Conservation (phyloP, 352 stramenopile genomes). For the Hyaloperonospora arabidopsidis region DNA sequence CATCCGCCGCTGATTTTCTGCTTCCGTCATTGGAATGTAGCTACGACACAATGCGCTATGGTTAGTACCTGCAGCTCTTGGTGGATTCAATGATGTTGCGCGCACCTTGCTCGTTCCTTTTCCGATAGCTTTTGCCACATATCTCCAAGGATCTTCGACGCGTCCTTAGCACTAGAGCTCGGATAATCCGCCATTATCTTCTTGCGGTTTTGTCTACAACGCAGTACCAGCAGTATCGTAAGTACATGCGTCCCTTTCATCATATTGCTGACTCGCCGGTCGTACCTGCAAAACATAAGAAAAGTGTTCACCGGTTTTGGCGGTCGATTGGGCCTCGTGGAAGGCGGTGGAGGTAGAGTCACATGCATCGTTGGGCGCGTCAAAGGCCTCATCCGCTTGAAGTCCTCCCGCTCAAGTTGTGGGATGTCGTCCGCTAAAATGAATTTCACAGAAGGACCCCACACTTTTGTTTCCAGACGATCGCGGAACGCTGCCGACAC, state of each 20-base stretch:
- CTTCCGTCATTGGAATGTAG: conserved; percentile 69
- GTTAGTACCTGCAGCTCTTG: conserved; percentile 5
- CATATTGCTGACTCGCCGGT: neutral
- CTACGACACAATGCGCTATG: conserved; percentile 16
- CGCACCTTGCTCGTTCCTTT: conserved; percentile 57
- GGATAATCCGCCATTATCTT: conserved; percentile 72
- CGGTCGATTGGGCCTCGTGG: conserved; percentile 51
- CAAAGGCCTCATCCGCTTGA: conserved; percentile 67
- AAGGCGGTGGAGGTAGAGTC: conserved; percentile 17
- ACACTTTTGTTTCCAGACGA: conserved; percentile 47
- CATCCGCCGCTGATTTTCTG: conserved; percentile 66
- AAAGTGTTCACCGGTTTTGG: conserved; percentile 83
- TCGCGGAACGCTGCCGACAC: conserved; percentile 54
- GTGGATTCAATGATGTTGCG: neutral
- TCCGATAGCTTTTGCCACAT: conserved; percentile 83
- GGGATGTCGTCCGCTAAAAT: conserved; percentile 67
- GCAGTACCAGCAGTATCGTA: conserved; percentile 1
- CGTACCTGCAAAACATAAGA: conserved; percentile 72
- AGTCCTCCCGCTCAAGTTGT: conserved; percentile 66
- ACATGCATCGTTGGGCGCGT: conserved; percentile 42
- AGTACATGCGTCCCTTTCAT: neutral
- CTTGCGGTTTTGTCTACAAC: conserved; percentile 57
- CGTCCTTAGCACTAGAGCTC: conserved; percentile 69
- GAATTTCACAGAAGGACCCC: conserved; percentile 67
- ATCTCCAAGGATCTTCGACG: conserved; percentile 73